Evolutionary conservation across 2,329 filamentous ascomycete genomes (phyloP), one percentile per base, ranked within the genome.

Genomic region (Phialemoniopsis sp.): DNA sequence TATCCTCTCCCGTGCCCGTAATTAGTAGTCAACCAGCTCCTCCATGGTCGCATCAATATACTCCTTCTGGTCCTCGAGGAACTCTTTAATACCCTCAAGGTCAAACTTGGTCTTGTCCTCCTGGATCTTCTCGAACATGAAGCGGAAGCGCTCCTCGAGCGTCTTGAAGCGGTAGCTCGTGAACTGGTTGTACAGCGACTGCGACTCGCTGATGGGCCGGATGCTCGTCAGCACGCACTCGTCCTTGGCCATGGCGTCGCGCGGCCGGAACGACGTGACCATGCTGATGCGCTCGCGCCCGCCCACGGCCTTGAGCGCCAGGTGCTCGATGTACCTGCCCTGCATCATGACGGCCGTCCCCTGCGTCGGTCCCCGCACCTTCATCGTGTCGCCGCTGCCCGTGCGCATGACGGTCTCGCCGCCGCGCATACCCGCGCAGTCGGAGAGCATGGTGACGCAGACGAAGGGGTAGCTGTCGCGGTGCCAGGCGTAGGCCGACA

Each of bases 371-470:
- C 78, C 77, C 38, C 78, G 67, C 34, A 81, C 71, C 54, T 79
- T 80, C 43, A 77, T 56, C 13, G 79, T 63, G 3, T 75, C 66
- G 3, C 76, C 76, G 17, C 64, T 63, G 2, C 63, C 70, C 2
- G 65, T 78, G 29, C 68, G 66, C n/a, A 84, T 55, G 2, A 74
- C 78, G 1, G 80, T 84, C 58, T 84, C 80, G 4, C 80, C 80
- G 9, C 80, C 80, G 12, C 79, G 60, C 80, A 84, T 84, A 29
- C 66, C 62, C 0, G 67, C 70, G 46, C 77, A 81, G 50, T 84
- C 78, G 29, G 75, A 79, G 19, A 84, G 67, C 78, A 84, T 85
- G 8, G 72, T 68, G n/a, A 85, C 79, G 47, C 78, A 83, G n/a
- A 85, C 80, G 51, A 83, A 85, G 0, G 80, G 78, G 52, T 80